A percentile compares a stretch with the other conserved stretches of the same genome.
These are phyloP conservation scores for Hericium erinaceus DNA, from an alignment of 768 basidiomycete genomes.

Conservation along the genomic window DNA sequence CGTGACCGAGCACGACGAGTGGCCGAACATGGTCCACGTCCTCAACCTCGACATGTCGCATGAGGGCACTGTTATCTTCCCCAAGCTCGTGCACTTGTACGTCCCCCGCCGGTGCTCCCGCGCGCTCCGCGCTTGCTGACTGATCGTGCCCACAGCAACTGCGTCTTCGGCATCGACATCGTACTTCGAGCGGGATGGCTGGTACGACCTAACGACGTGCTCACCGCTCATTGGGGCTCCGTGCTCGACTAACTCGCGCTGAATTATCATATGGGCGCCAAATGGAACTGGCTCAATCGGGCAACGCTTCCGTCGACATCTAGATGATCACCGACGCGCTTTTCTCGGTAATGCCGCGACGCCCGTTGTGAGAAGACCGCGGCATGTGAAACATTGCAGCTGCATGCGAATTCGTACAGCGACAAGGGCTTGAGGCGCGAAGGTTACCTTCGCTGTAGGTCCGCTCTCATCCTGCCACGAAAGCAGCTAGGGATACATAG, in stretches of 20 bases:
- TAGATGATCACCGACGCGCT: constrained; percentile 24
- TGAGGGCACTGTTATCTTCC: constrained; percentile 31
- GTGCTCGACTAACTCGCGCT: constrained; percentile 25
- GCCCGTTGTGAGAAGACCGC: too few species aligned
- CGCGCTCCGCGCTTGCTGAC: too few species aligned
- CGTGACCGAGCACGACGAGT: constrained; percentile 26
- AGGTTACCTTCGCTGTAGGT: too few species aligned
- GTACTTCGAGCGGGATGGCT: constrained; percentile 38
- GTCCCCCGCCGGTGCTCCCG: constrained; percentile 11
- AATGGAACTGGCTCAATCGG: constrained; percentile 43
- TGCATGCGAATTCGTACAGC: too few species aligned
- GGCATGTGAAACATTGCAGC: too few species aligned
- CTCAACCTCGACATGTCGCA: constrained; percentile 26
- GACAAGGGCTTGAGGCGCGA: too few species aligned
- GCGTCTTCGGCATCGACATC: constrained; percentile 30
- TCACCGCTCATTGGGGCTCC: constrained; percentile 35
- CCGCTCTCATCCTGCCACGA: too few species aligned
- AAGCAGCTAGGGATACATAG: too few species aligned
- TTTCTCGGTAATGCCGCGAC: constrained; percentile 23
- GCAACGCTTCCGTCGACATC: constrained; percentile 19
- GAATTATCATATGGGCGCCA: constrained; percentile 30
- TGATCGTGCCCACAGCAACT: constrained; percentile 25
- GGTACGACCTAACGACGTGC: constrained; percentile 29
- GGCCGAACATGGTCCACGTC: constrained; percentile 24
- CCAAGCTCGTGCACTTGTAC: constrained; percentile 43